Conservation (phyloP, 345 rosid genomes). For the Diplotaxis tenuifolia region DNA sequence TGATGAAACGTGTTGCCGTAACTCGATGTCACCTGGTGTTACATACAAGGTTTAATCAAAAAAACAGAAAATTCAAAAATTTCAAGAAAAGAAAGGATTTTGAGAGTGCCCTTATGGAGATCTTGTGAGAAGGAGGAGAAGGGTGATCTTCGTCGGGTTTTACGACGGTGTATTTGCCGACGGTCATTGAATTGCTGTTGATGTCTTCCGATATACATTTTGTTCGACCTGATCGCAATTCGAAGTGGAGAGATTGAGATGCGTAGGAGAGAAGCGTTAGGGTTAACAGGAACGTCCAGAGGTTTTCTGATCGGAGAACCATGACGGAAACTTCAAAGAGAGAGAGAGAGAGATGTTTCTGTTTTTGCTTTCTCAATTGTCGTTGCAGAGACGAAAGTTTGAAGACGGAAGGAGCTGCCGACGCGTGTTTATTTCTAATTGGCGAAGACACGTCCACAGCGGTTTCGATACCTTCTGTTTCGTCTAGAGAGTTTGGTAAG, state of each 20-base stretch:
- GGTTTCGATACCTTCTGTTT: too few relatives aligned
- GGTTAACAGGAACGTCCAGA: neutral
- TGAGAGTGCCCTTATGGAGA: constrained; percentile 61
- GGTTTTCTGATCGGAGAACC: constrained; percentile 29
- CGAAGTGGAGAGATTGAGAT: constrained; percentile 67
- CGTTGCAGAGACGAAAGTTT: neutral
- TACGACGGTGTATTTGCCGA: constrained; percentile 78
- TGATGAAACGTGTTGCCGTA: constrained; percentile 69
- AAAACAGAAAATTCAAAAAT: neutral
- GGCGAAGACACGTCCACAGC: constrained; percentile 28
- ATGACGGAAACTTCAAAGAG: constrained; percentile 19
- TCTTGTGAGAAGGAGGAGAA: constrained; percentile 66
- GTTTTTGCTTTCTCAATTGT: neutral
- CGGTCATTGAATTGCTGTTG: constrained; percentile 76
- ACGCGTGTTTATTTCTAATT: constrained; percentile 38
- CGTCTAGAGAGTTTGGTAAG: too few relatives aligned
- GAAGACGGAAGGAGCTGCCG: neutral
- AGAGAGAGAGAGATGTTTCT: neutral
- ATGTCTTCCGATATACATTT: constrained; percentile 92
- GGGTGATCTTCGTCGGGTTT: constrained; percentile 67
- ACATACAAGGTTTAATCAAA: neutral
- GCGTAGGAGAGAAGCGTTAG: constrained; percentile 31
- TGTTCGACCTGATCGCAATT: constrained; percentile 69
- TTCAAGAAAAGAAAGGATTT: neutral
- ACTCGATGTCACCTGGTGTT: constrained; percentile 68